Conservation (phyloP, 352 stramenopile species). For the Phytophthora melonis region DNA sequence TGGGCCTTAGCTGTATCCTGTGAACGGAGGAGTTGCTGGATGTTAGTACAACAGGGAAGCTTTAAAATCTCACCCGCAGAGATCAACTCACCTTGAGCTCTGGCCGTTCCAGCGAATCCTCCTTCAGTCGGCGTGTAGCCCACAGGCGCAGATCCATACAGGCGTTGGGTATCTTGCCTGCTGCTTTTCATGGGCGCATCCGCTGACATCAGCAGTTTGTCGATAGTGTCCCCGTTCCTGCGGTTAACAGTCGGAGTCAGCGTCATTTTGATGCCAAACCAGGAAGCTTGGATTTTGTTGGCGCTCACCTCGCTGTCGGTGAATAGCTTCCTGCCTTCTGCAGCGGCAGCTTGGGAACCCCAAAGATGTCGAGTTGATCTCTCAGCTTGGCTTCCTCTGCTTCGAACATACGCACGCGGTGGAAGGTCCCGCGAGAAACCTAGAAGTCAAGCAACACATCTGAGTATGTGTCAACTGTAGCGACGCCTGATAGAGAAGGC, state of each 20-base stretch:
- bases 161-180: slow-evolving; percentile 19
- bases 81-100: background rate
- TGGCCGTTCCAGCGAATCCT: slow-evolving; percentile 5
- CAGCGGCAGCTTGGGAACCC: slow-evolving; percentile 56
- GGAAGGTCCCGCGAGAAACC: slow-evolving; percentile 52
- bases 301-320: slow-evolving; percentile 20
- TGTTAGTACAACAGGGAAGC: no score
- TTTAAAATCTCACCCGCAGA: no score
- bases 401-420: slow-evolving; percentile 66
- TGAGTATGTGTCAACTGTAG: no score
- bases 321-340: slow-evolving; percentile 27
- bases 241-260: background rate
- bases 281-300: background rate
- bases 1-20: slow-evolving; percentile 4
- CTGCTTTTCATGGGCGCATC: slow-evolving; percentile 31
- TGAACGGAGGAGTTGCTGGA: no score
- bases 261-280: no score
- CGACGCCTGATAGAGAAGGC: background rate
- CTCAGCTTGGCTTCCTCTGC: slow-evolving; percentile 61
- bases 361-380: slow-evolving; percentile 72
- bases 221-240: slow-evolving; percentile 56
- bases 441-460: slow-evolving; percentile 12
- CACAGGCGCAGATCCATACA: slow-evolving; percentile 10
- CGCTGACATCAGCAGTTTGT: slow-evolving; percentile 48
- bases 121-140: slow-evolving; percentile 4